Evolutionary conservation across 805 yeast species (phyloP).

Genomic region (Maudiozyma barnettii): DNA sequence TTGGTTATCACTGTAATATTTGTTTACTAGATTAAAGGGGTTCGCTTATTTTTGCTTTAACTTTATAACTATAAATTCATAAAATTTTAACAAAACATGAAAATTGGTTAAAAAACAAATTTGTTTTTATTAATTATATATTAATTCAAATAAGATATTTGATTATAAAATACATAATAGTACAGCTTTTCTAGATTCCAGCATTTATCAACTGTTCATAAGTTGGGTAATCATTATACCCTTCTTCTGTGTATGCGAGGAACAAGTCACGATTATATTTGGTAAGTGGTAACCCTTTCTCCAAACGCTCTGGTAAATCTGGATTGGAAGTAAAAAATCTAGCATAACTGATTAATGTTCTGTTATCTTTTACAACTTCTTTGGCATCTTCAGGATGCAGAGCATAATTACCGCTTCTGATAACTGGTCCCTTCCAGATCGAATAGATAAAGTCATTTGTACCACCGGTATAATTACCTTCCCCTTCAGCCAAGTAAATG

Average conservation of each 20-base stretch:
- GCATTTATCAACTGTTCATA: constrained; percentile 10
- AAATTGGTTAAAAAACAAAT: no score
- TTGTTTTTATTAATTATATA: no score
- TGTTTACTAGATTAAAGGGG: no score
- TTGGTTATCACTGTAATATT: no score
- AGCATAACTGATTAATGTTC: constrained; percentile 39
- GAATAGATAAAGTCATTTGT: constrained; percentile 31
- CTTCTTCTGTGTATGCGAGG: constrained; percentile 30
- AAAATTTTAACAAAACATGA: no score
- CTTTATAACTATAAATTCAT: no score
- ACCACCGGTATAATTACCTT: constrained; percentile 20
- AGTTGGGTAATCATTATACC: constrained; percentile 36
- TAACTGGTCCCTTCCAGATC: constrained; percentile 37
- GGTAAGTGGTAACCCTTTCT: constrained; percentile 31
- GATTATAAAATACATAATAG: not conserved
- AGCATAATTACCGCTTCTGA: constrained; percentile 32
- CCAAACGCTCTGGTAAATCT: constrained; percentile 37
- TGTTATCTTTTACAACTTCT: constrained; percentile 29
- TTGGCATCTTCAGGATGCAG: constrained; percentile 19
- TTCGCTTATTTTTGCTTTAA: no score
- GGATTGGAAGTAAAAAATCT: constrained; percentile 45
- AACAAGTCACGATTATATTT: constrained; percentile 40
- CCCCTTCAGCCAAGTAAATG: constrained; percentile 11
- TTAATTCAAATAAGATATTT: no score
- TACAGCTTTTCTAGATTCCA: not conserved